Evolutionary conservation across 345 rosid genomes (phyloP), one percentile per base, ranked within the genome.

Genomic region (Salix koriyanagi): DNA sequence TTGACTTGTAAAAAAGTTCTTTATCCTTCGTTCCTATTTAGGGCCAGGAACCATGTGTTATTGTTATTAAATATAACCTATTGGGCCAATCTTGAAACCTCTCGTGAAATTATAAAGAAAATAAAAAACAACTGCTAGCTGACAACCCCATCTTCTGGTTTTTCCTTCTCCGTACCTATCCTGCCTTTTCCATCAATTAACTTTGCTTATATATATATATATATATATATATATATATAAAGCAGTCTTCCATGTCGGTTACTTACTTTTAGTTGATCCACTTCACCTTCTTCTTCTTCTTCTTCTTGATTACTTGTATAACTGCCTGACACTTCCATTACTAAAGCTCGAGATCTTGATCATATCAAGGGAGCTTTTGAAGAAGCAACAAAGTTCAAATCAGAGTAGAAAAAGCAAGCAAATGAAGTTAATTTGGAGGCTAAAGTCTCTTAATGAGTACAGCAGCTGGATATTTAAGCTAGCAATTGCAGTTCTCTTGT

Each of bases 401-500:
- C 44, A 44, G 54, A 48, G 48, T 23, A 28, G 37, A 8, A 48
- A 60, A 25, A 3, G 18, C 16, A 18, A 21, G 69, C 80, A 74
- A 75, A 94, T 91, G 97, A 94, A 88, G 86, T 72, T 79, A 50
- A 80, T 79, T 69, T 80, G 84, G 89, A 81, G 77, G 26, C 50
- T 80, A 72, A 71, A 79, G 76, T 77, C 88, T 11, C 56, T 66
- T 26, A 87, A 74, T 80, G 85, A 77, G 84, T 85, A 87, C 78
- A 83, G 83, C 74, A 81, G 86, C 79, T 80, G 89, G 78, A 74
- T 89, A 42, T 72, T 90, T 52, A 92, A 87, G 85, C 72, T 94
- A 36, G 83, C 82, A 36, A 81, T 88, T 41, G 77, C 85, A 36
- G 21, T 84, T 77, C 82, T 95, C 39, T 73, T 93, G 39, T 41